Evolutionary conservation across 257 asterid species (phyloP).

Genomic region (Striga asiatica): DNA sequence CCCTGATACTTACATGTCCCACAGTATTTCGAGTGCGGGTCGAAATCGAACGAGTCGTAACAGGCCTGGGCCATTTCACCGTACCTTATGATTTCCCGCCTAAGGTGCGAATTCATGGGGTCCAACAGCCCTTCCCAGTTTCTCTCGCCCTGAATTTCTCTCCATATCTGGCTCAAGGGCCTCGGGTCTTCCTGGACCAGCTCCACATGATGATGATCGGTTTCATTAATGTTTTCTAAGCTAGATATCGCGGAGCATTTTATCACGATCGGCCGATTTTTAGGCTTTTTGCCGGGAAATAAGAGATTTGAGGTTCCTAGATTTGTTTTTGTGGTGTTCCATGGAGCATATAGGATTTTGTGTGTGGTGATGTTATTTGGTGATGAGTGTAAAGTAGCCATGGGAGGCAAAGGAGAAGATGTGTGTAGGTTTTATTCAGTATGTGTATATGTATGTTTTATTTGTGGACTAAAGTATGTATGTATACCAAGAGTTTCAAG

Average conservation of each 20-base stretch:
- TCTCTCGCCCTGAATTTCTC: slow-evolving; percentile 41
- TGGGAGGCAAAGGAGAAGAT: too few relatives aligned
- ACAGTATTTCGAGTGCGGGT: slow-evolving; percentile 69
- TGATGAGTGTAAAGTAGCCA: slow-evolving; percentile 33
- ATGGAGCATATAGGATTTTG: slow-evolving; percentile 8
- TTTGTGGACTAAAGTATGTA: too few relatives aligned
- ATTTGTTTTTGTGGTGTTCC: background rate
- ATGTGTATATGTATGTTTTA: too few relatives aligned
- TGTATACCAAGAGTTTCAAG: too few relatives aligned
- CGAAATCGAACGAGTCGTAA: slow-evolving; percentile 78
- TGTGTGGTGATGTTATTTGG: slow-evolving; percentile 19
- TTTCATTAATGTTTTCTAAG: slow-evolving; percentile 20
- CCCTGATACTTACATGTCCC: slow-evolving; percentile 64
- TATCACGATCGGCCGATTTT: background rate
- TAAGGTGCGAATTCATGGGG: slow-evolving; percentile 57
- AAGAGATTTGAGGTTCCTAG: slow-evolving; percentile 9
- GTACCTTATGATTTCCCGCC: slow-evolving; percentile 47
- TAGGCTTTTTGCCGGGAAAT: slow-evolving; percentile 2
- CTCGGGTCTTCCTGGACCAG: slow-evolving; percentile 18
- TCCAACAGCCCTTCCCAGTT: slow-evolving; percentile 53
- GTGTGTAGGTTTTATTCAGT: too few relatives aligned
- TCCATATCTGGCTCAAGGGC: slow-evolving; percentile 44
- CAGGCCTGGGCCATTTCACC: slow-evolving; percentile 77
- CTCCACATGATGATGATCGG: slow-evolving; percentile 9
- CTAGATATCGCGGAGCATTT: slow-evolving; percentile 30